Evolutionary conservation across 2,329 filamentous ascomycete species (phyloP), one percentile per base, ranked within the genome.

Genomic region (Fusarium mundagurra): DNA sequence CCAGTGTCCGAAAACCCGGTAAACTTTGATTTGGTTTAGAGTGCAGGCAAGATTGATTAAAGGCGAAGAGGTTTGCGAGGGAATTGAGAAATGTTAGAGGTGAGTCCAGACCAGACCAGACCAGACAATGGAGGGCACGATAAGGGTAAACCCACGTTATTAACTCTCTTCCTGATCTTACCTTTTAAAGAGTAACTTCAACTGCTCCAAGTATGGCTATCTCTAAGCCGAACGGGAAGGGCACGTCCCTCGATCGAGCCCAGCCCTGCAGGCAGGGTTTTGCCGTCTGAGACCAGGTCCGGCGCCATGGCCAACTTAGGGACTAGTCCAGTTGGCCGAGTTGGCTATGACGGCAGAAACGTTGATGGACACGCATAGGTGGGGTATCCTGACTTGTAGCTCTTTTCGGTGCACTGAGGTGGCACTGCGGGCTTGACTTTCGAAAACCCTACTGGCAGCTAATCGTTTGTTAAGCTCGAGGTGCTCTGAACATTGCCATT

Each of bases 81-180:
- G 51, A 60, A 43, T 65, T 51, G 55, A 67, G 38, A 44, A 63
- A 67, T 50, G 63, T 50, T 65, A 10, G 54, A 66, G 53, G 69
- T 45, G 51, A 59, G 61, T 75, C 48, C 64, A 61, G 67, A 29
- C 68, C 45, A 51, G 71, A 45, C 50, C 45, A 45, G 70, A 48
- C 68, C 45, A 53, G 71, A 55, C 59, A 45, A 74, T 61, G 67
- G 67, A 72, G 60, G 61, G 60, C 50, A 61, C 39, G 72, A 74
- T 74, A 74, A 74, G 72, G 72, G 68, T 74, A 75, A 75, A 60
- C 64, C 64, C 64, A 69, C 64, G 72, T 74, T 75, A 72, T 69
- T 74, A 74, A 74, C 72, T 74, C 68, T 75, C 61, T 69, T 75
- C 57, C 64, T 67, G 69, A 75, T 73, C 63, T 59, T 50, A 55